phyloP scores from a whole-genome alignment of 1,284 basidiomycete genomes.

The Sporisorium graminicola region DNA sequence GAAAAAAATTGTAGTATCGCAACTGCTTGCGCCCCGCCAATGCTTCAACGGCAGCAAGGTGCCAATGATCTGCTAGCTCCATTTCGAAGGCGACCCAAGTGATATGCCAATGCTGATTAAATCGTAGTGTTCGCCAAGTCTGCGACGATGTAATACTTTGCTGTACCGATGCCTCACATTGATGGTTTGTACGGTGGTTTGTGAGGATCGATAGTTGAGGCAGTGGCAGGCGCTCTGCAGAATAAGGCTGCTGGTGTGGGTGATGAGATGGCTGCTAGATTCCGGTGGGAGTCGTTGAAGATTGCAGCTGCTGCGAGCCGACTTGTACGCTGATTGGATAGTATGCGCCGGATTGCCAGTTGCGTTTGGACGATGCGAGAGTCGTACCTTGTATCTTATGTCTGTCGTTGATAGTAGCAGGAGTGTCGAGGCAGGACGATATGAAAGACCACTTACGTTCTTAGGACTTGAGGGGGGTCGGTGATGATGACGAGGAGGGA shows the following conservation, averaged over 20 bases:
- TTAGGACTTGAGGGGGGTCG: slow-evolving; percentile 50
- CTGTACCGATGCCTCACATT: background rate
- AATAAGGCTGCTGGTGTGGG: background rate
- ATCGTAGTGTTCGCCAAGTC: background rate
- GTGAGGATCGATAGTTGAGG: background rate
- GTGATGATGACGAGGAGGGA: slow-evolving; percentile 50
- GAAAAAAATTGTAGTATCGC: background rate
- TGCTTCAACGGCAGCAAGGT: too few species aligned
- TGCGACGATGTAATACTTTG: background rate
- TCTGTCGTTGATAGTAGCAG: slow-evolving; percentile 21
- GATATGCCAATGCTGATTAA: background rate
- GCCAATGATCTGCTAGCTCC: too few species aligned
- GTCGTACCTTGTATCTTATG: slow-evolving; percentile 16
- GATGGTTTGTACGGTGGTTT: background rate
- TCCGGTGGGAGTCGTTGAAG: background rate
- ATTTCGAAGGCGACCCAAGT: background rate
- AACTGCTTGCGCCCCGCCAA: background rate
- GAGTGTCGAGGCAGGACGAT: slow-evolving; percentile 14
- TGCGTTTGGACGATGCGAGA: background rate
- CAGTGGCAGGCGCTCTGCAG: too few species aligned
- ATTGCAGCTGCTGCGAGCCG: slow-evolving; percentile 1
- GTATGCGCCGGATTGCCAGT: background rate
- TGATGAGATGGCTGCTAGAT: background rate
- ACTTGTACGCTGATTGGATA: slow-evolving; percentile 1
- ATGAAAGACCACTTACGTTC: slow-evolving; percentile 36